Conservation (phyloP, 768 basidiomycete genomes). For the Rhizopogon salebrosus region DNA sequence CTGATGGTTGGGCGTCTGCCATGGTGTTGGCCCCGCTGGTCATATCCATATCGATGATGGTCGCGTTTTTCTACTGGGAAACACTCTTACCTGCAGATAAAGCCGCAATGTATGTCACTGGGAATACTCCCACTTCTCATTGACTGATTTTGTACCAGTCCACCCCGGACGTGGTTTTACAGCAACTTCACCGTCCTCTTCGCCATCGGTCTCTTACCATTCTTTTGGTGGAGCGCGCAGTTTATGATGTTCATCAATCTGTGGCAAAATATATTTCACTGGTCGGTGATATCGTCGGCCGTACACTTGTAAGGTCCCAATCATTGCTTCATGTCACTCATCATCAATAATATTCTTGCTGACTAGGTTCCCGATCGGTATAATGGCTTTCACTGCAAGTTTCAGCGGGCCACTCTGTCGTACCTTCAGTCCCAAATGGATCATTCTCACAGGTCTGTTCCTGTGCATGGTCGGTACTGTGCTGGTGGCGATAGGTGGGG, state of each 20-base stretch:
- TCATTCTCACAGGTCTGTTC: slow-evolving; percentile 38
- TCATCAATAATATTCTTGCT: neutral
- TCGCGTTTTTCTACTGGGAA: slow-evolving; percentile 50
- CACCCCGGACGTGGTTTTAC: slow-evolving; percentile 39
- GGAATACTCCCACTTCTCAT: neutral
- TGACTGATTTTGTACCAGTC: slow-evolving; percentile 17
- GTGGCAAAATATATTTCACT: slow-evolving; percentile 39
- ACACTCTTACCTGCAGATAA: slow-evolving; percentile 30
- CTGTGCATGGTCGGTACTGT: slow-evolving; percentile 33
- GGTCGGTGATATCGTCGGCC: slow-evolving; percentile 35
- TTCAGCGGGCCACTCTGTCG: slow-evolving; percentile 36
- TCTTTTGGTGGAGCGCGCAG: slow-evolving; percentile 36
- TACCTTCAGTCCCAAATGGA: slow-evolving; percentile 35
- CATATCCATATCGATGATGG: slow-evolving; percentile 35
- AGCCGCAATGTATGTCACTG: slow-evolving; percentile 36
- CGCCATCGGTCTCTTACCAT: slow-evolving; percentile 32
- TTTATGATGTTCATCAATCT: slow-evolving; percentile 30
- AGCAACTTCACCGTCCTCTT: slow-evolving; percentile 37
- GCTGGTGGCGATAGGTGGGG: slow-evolving; percentile 38
- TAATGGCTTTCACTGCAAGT: slow-evolving; percentile 30
- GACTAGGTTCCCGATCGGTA: slow-evolving; percentile 36
- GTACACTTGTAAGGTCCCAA: slow-evolving; percentile 33
- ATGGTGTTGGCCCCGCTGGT: slow-evolving; percentile 42
- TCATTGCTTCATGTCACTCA: slow-evolving; percentile 2
- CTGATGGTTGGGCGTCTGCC: slow-evolving; percentile 43